Percentiles rank a stretch among this genome's conserved stretches.
phyloP scores from a whole-genome alignment of 257 asterid species.

The Solanum pennellii region DNA sequence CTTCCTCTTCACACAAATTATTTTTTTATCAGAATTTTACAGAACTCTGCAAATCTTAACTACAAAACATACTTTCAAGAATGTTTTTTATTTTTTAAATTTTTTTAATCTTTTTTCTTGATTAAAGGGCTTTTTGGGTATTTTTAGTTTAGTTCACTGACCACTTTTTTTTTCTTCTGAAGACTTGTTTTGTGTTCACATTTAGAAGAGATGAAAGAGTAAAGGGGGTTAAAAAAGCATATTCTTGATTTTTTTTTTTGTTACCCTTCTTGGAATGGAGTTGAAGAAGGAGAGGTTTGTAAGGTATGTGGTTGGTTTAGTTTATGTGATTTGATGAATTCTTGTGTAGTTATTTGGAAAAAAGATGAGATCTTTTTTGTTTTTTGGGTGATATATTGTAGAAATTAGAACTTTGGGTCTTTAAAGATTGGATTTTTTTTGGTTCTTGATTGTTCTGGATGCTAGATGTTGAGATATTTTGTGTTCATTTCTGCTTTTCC shows the following conservation, averaged over 20 bases:
- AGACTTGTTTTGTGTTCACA: background rate
- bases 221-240: background rate
- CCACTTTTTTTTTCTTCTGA: background rate
- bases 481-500: background rate
- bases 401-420: background rate
- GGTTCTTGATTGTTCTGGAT: background rate
- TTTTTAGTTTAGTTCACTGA: background rate
- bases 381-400: background rate
- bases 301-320: slow-evolving; percentile 33
- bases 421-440: background rate
- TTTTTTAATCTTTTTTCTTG: background rate
- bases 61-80: background rate
- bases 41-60: background rate
- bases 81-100: background rate
- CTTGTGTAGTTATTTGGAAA: background rate
- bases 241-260: slow-evolving; percentile 1
- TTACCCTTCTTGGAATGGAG: slow-evolving; percentile 27
- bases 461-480: background rate
- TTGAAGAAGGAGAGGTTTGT: slow-evolving; percentile 65
- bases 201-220: background rate
- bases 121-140: slow-evolving; percentile 8
- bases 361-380: slow-evolving; percentile 8
- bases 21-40: background rate
- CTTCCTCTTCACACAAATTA: background rate
- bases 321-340: background rate